Evolutionary conservation across 2,329 filamentous ascomycete genomes (phyloP).

Genomic region (Tetracladium maxilliforme): DNA sequence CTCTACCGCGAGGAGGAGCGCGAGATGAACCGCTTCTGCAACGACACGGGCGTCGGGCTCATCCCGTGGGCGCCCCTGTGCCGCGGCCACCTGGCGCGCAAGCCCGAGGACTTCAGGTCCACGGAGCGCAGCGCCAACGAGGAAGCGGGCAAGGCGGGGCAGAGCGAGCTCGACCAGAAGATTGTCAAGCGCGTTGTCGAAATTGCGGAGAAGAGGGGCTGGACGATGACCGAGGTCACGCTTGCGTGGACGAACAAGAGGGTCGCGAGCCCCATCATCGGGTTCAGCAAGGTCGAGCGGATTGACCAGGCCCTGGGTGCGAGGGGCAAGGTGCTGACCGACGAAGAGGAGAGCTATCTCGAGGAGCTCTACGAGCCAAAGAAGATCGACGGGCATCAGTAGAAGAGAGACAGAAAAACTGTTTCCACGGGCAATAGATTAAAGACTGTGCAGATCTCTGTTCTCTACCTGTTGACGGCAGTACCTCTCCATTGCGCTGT

Average conservation of each 20-base stretch:
- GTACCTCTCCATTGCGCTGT: too few species aligned
- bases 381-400: conserved; percentile 14
- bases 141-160: conserved; percentile 10
- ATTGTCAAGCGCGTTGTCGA: conserved; percentile 40
- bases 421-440: too few species aligned
- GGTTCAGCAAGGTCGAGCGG: conserved; percentile 30
- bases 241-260: conserved; percentile 36
- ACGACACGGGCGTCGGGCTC: conserved; percentile 24
- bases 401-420: too few species aligned
- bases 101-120: conserved; percentile 7
- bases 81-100: conserved; percentile 16
- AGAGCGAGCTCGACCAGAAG: conserved; percentile 27
- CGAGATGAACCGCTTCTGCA: conserved; percentile 26
- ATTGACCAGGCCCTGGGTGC: conserved; percentile 35
- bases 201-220: conserved; percentile 36
- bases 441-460: too few species aligned
- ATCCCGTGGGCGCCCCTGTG: conserved; percentile 21
- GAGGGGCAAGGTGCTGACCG: conserved; percentile 22
- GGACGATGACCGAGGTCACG: conserved; percentile 42
- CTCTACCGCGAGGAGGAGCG: conserved; percentile 42
- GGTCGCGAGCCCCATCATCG: conserved; percentile 33
- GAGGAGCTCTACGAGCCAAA: conserved; percentile 37
- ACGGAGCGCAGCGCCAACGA: conserved; percentile 10
- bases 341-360: conserved; percentile 35
- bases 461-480: too few species aligned